A percentile compares a stretch with the other conserved stretches of the same genome.
These are phyloP conservation scores for Fusarium proliferatum DNA, from an alignment of 2,329 filamentous ascomycete genomes.

Conservation along the genomic window DNA sequence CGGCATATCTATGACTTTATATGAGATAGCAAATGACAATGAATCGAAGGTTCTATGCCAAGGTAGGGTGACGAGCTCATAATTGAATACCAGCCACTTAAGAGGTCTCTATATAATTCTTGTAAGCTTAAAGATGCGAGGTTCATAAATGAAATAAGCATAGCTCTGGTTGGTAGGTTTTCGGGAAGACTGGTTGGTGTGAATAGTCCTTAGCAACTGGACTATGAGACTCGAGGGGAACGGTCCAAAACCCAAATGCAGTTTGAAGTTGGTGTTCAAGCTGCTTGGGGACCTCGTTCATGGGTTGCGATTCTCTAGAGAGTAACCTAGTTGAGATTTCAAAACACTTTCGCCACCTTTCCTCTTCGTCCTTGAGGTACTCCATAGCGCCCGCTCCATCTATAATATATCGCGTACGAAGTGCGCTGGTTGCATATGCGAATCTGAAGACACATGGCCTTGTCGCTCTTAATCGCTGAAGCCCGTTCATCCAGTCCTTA, in stretches of 20 bases:
- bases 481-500: neutral
- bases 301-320: too few relatives aligned
- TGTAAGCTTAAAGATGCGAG: neutral
- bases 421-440: neutral
- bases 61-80: neutral
- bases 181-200: too few relatives aligned
- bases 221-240: neutral
- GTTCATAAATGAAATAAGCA: neutral
- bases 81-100: rapidly evolving
- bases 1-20: neutral
- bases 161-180: neutral
- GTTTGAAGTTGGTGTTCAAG: neutral
- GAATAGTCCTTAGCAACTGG: neutral
- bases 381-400: neutral
- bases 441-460: neutral
- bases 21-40: rapidly evolving
- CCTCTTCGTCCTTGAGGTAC: neutral
- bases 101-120: too few relatives aligned
- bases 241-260: neutral
- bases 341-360: neutral
- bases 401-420: neutral
- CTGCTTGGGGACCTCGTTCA: neutral
- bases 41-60: rapidly evolving
- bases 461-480: neutral
- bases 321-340: too few relatives aligned